phyloP scores from a whole-genome alignment of 1,139 yeast species.

The Magnusiomyces tetraspermus region DNA sequence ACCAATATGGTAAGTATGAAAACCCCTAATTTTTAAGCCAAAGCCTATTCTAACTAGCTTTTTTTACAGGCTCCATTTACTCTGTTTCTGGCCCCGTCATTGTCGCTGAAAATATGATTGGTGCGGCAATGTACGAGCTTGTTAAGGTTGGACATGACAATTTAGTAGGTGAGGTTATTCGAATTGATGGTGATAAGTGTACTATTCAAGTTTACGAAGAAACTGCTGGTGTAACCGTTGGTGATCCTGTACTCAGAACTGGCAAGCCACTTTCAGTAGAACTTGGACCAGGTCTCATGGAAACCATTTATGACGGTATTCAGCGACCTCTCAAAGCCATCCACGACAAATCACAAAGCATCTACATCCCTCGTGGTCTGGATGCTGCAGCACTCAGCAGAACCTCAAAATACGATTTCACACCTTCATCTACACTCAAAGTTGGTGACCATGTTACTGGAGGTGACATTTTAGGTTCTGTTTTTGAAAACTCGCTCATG shows the following conservation, averaged over 20 bases:
- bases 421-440: conserved; percentile 55
- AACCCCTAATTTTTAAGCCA: not conserved
- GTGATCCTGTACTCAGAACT: conserved; percentile 95
- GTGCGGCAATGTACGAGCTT: conserved; percentile 98
- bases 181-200: conserved; percentile 93
- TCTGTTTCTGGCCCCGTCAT: conserved; percentile 97
- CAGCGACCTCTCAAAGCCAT: conserved; percentile 96
- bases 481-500: conserved; percentile 84
- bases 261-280: conserved; percentile 98
- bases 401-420: conserved; percentile 72
- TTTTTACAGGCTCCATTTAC: conserved; percentile 42
- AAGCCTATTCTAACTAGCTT: not conserved
- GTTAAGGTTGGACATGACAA: conserved; percentile 93
- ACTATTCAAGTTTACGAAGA: conserved; percentile 98
- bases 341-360: conserved; percentile 74
- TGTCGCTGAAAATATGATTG: conserved; percentile 96
- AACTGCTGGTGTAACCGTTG: conserved; percentile 98
- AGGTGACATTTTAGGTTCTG: conserved; percentile 93
- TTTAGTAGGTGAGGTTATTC: conserved; percentile 95
- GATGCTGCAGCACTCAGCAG: conserved; percentile 91
- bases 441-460: conserved; percentile 98
- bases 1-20: conserved; percentile 71
- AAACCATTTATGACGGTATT: conserved; percentile 97
- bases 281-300: conserved; percentile 98
- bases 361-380: conserved; percentile 97